phyloP scores from a whole-genome alignment of 2,329 filamentous ascomycete species.

The Cladosporium sp. region DNA sequence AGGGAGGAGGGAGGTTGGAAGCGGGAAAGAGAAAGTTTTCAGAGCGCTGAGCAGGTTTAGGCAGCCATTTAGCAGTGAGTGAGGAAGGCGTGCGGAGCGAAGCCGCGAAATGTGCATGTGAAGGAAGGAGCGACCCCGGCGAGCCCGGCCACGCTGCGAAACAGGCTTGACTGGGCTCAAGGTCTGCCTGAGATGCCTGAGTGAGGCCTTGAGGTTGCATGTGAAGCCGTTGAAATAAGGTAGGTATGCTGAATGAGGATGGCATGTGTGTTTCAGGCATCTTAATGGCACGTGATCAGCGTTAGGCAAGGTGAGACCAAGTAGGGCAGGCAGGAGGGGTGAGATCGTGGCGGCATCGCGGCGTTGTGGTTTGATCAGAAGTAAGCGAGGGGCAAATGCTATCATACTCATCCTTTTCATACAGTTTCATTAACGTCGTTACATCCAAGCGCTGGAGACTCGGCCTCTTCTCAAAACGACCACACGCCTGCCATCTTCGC shows the following conservation, averaged over 20 bases:
- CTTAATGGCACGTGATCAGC: background rate
- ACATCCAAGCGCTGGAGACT: background rate
- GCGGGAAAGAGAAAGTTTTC: no score
- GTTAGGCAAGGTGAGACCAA: no score
- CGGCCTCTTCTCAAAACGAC: slow-evolving; percentile 10
- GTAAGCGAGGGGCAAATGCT: no score
- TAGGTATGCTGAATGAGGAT: no score
- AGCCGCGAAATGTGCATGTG: slow-evolving; percentile 4
- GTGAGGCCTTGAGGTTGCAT: background rate
- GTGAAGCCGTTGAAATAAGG: no score
- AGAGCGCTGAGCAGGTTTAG: background rate
- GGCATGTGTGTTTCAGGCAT: background rate
- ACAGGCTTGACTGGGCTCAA: no score
- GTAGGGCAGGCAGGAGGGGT: no score
- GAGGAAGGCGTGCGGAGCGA: background rate
- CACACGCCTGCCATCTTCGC: slow-evolving; percentile 17
- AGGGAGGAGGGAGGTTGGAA: background rate
- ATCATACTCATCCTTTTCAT: background rate
- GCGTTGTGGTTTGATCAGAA: no score
- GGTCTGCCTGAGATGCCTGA: no score
- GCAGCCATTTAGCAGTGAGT: background rate
- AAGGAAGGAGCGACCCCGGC: slow-evolving; percentile 1
- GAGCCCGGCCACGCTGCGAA: no score
- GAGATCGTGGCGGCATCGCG: no score
- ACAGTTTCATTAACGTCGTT: slow-evolving; percentile 3